A percentile compares a stretch with the other conserved stretches of the same genome.
Conservation (phyloP, 371 early-diverging fungal genomes). For the Coemansia sp. region DNA sequence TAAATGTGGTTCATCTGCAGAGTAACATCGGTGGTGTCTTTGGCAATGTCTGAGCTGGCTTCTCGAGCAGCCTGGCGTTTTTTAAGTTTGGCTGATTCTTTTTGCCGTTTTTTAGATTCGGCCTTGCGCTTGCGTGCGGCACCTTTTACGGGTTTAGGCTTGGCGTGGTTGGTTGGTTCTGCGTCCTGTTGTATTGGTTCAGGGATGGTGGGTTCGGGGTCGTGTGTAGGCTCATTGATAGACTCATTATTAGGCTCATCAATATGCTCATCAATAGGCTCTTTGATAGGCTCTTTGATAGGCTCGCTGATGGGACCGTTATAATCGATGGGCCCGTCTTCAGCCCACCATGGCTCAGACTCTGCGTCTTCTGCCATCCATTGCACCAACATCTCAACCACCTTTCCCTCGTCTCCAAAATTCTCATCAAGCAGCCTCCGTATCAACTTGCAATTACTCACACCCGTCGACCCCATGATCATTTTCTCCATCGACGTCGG, state of each 20-base stretch:
- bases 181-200: background rate
- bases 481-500: slow-evolving; percentile 56
- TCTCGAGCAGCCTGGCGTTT: slow-evolving; percentile 31
- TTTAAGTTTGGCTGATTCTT: slow-evolving; percentile 53
- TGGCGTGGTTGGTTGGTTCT: background rate
- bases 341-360: slow-evolving; percentile 25
- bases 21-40: background rate
- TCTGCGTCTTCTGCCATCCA: slow-evolving; percentile 25
- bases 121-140: slow-evolving; percentile 52
- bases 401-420: slow-evolving; percentile 56
- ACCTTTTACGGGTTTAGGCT: slow-evolving; percentile 15
- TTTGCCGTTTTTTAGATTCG: slow-evolving; percentile 54
- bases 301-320: slow-evolving; percentile 6
- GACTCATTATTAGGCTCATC: background rate
- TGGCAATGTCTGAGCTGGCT: background rate
- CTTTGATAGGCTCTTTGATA: no score
- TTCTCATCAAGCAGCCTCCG: slow-evolving; percentile 57
- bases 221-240: background rate
- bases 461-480: slow-evolving; percentile 56
- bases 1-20: slow-evolving; percentile 25
- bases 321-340: slow-evolving; percentile 22
- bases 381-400: slow-evolving; percentile 60
- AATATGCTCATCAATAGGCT: background rate
- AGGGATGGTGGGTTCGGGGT: background rate
- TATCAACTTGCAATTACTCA: slow-evolving; percentile 54